phyloP scores from a whole-genome alignment of 345 rosid species.

The Populus davidiana region DNA sequence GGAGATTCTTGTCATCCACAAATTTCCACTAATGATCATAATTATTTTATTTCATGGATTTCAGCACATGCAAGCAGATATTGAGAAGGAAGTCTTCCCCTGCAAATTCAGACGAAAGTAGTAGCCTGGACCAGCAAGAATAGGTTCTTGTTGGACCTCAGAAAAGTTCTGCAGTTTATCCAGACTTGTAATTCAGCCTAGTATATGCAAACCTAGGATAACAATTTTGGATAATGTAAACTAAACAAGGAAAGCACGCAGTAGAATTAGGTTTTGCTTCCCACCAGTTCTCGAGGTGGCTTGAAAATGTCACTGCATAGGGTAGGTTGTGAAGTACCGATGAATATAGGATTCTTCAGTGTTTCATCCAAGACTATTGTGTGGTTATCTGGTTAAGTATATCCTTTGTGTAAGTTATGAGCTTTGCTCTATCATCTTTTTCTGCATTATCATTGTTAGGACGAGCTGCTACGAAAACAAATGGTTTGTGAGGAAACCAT shows the following conservation, averaged over 20 bases:
- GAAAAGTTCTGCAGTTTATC: neutral
- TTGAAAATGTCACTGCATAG: neutral
- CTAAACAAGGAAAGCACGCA: neutral
- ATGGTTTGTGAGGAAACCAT: too few species aligned
- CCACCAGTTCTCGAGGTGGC: neutral
- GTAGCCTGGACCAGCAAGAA: neutral
- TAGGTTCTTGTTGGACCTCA: neutral
- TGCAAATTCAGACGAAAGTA: constrained; percentile 3
- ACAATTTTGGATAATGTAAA: constrained; percentile 1
- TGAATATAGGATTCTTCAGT: neutral
- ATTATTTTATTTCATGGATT: constrained; percentile 4
- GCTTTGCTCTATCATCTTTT: neutral
- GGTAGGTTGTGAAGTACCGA: neutral
- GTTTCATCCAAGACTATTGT: neutral
- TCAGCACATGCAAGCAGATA: constrained; percentile 41
- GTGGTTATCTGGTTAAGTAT: neutral
- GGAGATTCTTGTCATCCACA: too few species aligned
- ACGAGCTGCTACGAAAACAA: too few species aligned
- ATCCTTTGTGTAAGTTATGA: neutral
- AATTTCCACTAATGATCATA: too few species aligned
- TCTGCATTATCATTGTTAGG: neutral
- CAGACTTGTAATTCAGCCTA: neutral
- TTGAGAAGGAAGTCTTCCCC: constrained; percentile 22
- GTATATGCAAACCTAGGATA: neutral
- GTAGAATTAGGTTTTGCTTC: neutral